A percentile compares a stretch with the other conserved stretches of the same genome.
Evolutionary conservation across 495 filamentous ascomycete genomes (phyloP).

Genomic region (Hyaloscypha variabilis): DNA sequence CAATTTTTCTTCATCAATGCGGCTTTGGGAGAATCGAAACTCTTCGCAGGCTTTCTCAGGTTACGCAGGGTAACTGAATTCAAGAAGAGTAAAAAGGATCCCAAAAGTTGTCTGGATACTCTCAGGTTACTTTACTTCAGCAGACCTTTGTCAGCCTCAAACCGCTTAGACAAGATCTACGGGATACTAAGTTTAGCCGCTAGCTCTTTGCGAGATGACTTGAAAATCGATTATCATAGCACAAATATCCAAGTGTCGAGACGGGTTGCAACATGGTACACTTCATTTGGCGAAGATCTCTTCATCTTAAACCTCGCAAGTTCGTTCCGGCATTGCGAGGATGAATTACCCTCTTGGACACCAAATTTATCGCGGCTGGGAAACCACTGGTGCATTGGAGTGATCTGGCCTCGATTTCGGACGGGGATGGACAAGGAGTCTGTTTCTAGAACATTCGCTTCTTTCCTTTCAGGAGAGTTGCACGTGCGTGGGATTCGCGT

Average conservation of each 20-base stretch:
- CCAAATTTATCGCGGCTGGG: slow-evolving; percentile 1
- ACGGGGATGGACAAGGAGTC: slow-evolving; percentile 4
- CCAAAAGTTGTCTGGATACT: background rate
- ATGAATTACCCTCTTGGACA: slow-evolving; percentile 10
- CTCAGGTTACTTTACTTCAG: slow-evolving; percentile 10
- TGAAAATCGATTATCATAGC: slow-evolving; percentile 9
- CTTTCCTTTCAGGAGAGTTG: background rate
- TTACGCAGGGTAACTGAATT: background rate
- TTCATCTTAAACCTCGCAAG: slow-evolving; percentile 16
- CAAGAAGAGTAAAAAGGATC: background rate
- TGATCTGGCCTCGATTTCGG: slow-evolving; percentile 2
- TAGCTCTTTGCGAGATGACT: slow-evolving; percentile 5
- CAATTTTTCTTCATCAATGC: background rate
- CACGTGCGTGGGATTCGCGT: slow-evolving; percentile 9
- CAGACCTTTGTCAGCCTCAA: background rate
- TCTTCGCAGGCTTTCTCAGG: background rate
- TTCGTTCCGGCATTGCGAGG: background rate
- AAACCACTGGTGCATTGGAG: slow-evolving; percentile 5
- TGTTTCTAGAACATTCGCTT: background rate
- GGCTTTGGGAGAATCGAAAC: background rate
- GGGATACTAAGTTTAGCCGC: slow-evolving; percentile 10
- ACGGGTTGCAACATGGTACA: slow-evolving; percentile 12
- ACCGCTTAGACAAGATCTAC: slow-evolving; percentile 12
- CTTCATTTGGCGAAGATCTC: slow-evolving; percentile 4
- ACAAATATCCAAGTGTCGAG: background rate